Evolutionary conservation across 2,329 filamentous ascomycete genomes (phyloP).

Genomic region (Xenoacremonium recifei): DNA sequence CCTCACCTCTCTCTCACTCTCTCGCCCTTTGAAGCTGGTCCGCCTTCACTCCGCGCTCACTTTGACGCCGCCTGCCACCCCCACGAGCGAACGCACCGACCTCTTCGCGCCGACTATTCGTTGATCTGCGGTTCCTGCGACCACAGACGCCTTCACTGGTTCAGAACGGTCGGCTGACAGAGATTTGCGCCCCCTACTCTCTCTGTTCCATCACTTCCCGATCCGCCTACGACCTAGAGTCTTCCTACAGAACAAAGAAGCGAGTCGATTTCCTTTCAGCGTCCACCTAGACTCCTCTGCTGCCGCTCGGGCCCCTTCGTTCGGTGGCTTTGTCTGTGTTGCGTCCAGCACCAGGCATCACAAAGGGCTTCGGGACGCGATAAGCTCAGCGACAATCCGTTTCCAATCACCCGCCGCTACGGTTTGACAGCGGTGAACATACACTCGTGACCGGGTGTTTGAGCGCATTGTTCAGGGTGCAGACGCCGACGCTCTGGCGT

Average conservation of each 20-base stretch:
- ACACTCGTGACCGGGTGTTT: too few relatives aligned
- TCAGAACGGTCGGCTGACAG: slow-evolving; percentile 40
- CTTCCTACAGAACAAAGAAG: neutral
- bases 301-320: too few relatives aligned
- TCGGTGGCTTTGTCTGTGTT: too few relatives aligned
- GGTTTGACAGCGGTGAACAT: too few relatives aligned
- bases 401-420: too few relatives aligned
- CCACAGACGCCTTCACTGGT: slow-evolving; percentile 65
- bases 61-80: slow-evolving; percentile 13
- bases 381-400: too few relatives aligned
- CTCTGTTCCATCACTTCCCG: slow-evolving; percentile 2
- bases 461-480: too few relatives aligned
- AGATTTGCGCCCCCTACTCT: slow-evolving; percentile 13
- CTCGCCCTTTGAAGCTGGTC: slow-evolving; percentile 36
- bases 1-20: slow-evolving; percentile 27
- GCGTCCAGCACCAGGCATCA: too few relatives aligned
- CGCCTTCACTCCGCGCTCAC: slow-evolving; percentile 24
- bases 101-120: slow-evolving; percentile 37
- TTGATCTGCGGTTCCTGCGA: slow-evolving; percentile 33
- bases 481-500: too few relatives aligned
- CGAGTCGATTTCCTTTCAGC: too few relatives aligned
- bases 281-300: too few relatives aligned
- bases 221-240: neutral
- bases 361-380: too few relatives aligned
- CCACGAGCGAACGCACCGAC: slow-evolving; percentile 24